These are phyloP conservation scores for Phylloboletellus chloephorus DNA, from an alignment of 1,284 basidiomycete genomes.

Conservation along the genomic window DNA sequence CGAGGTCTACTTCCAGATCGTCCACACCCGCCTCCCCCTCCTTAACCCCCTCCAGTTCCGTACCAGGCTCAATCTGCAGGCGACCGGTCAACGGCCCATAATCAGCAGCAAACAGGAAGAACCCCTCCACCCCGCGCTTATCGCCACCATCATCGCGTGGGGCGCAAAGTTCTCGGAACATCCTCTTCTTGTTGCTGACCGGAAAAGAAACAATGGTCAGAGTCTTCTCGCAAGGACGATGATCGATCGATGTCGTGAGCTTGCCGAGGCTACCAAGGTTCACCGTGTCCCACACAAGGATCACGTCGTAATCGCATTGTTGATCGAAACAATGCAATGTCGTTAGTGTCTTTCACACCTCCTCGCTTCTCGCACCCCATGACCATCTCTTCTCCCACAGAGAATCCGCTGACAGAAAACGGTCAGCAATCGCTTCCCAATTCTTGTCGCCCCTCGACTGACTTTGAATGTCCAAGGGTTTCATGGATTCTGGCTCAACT, in stretches of 20 bases:
- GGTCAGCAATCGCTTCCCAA: conserved; percentile 36
- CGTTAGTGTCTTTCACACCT: conserved; percentile 49
- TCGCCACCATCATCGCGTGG: conserved; percentile 89
- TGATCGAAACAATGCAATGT: conserved; percentile 76
- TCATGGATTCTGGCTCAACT: conserved; percentile 75
- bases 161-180: conserved; percentile 91
- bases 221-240: conserved; percentile 75
- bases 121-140: conserved; percentile 63
- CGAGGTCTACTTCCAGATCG: conserved; percentile 86
- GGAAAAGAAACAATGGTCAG: conserved; percentile 63
- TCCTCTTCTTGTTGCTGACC: conserved; percentile 72
- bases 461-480: conserved; percentile 46
- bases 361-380: conserved; percentile 9
- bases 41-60: conserved; percentile 76
- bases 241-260: conserved; percentile 73
- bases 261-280: conserved; percentile 81
- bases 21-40: conserved; percentile 76
- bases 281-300: conserved; percentile 75
- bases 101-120: conserved; percentile 25
- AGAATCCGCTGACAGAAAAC: conserved; percentile 61
- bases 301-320: conserved; percentile 71
- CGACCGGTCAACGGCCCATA: conserved; percentile 28
- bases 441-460: conserved; percentile 11
- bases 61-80: conserved; percentile 50
- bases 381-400: conserved; percentile 35